Percentiles rank a stretch among this genome's conserved stretches.
Conservation (phyloP, 345 rosid genomes). For the Ceriops tagal region DNA sequence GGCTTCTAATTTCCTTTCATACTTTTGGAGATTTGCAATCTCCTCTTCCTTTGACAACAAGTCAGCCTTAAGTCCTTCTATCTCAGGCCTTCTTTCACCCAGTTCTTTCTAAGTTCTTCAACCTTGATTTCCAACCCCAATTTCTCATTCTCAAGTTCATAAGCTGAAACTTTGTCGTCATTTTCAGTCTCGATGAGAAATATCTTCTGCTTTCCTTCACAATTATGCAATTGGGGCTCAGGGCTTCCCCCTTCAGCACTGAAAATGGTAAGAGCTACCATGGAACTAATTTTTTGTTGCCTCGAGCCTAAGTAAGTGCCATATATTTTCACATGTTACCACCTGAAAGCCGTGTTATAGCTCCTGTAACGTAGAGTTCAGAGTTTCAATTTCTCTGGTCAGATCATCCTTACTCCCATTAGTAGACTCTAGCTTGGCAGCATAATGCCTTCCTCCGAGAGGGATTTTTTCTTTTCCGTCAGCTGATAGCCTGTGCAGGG, state of each 20-base stretch:
- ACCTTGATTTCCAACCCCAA: slow-evolving; percentile 33
- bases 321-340: slow-evolving; percentile 60
- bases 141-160: slow-evolving; percentile 33
- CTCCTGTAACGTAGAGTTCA: slow-evolving; percentile 46
- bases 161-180: slow-evolving; percentile 23
- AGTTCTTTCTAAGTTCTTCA: slow-evolving; percentile 26
- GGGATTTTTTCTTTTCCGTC: slow-evolving; percentile 33
- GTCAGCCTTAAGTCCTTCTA: slow-evolving; percentile 32
- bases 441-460: slow-evolving; percentile 27
- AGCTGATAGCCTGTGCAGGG: slow-evolving; percentile 23
- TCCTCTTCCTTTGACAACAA: slow-evolving; percentile 40
- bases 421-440: slow-evolving; percentile 8
- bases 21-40: slow-evolving; percentile 23
- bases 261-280: slow-evolving; percentile 3
- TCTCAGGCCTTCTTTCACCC: slow-evolving; percentile 20
- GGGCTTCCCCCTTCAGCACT: slow-evolving; percentile 13
- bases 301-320: slow-evolving; percentile 43
- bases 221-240: slow-evolving; percentile 18
- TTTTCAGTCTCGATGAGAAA: slow-evolving; percentile 27
- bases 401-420: slow-evolving; percentile 13
- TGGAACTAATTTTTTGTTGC: slow-evolving; percentile 25
- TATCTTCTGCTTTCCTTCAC: slow-evolving; percentile 33
- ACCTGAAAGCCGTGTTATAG: slow-evolving; percentile 54
- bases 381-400: slow-evolving; percentile 35
- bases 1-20: slow-evolving; percentile 29